Evolutionary conservation across 345 rosid genomes (phyloP), one percentile per base, ranked within the genome.

Genomic region (Sonneratia alba): DNA sequence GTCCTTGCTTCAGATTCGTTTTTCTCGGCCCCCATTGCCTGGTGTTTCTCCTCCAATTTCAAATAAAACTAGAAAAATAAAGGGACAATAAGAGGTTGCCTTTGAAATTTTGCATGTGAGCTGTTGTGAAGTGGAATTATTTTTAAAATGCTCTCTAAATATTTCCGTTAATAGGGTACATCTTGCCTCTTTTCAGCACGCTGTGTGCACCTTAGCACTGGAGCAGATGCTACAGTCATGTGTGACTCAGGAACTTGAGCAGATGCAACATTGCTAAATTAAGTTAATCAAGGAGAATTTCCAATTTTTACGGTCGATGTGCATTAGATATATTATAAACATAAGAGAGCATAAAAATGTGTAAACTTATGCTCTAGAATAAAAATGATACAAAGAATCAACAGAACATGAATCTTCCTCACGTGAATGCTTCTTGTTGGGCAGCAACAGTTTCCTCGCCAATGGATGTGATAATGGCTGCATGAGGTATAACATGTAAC

Each of bases 171-270:
- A 51, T 6, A 51, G 56, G 18, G 59, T 69, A 91, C 98, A 91
- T 94, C 97, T 36, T 36, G 91, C 45, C 98, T 88, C 80, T 88
- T 92, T 75, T 87, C 95, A 37, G 93, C 93, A 43, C 98, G 97
- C 57, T 82, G 83, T 71, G 80, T 75, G 65, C 89, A 87, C 77
- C 76, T 85, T 77, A 91, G 91, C n/a, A 83, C 81, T 8, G 98
- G 98, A 76, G 98, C 97, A 45, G 82, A 73, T 78, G 93, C 97
- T 68, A 86, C 71, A 24, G 92, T 86, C 72, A 87, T 82, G 75
- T 78, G 84, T 34, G 84, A 84, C 81, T 83, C 85, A 66, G 59
- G 24, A 21, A 77, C 73, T 32, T 93, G 81, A 68, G 80, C 75
- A 22, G 93, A 87, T 63, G 76, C 83, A 12, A 87, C 85, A 40